Base-by-base conservation (phyloP, 768 basidiomycete species). In the Hortiboletus campestris region DNA sequence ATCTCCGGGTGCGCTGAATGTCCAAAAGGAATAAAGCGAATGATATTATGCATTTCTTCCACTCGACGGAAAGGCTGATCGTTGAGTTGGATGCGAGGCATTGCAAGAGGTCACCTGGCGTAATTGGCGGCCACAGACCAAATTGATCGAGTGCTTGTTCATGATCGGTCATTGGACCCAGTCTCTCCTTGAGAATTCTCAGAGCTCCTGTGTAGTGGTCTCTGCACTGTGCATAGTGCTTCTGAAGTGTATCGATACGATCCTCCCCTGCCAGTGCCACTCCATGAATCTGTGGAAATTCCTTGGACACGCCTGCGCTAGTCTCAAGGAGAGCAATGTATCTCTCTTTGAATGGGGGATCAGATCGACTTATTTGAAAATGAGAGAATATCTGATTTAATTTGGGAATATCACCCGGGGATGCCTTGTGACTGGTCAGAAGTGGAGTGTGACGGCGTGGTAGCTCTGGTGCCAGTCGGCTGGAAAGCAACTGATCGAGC, bases 81-180 rank as follows among this genome's bases (percentile, higher is more conserved):
- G 20, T 11, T 6, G n/a, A 41, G 6, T 19, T 41, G 14, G 20
- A 13, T 2, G 40, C 40, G 12, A 41, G 40, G 13, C 12, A 41
- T 20, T 20, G 40, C 3, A 41, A 41, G 40, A 41, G 40, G 7
- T 12, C 19, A 40, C 20, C 6, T 3, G 20, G 20, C 4, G 40
- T 20, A 20, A 20, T 8, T 5, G 13, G 40, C 14, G 40, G 40
- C 40, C 40, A 41, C 20, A 20, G 40, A 20, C 40, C 40, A 20
- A 13, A 41, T 20, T 2, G 40, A 20, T 41, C 20, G 11, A 41
- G 12, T 6, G 7, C 12, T 14, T 20, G 20, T 20, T 22, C 40
- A 80, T 54, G 19, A 41, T 20, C 40, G 3, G 40, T 20, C 13
- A 5, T 20, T 20, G 14, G 12, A 12, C 19, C 40, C 10, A 41